phyloP scores from a whole-genome alignment of 1,284 basidiomycete species.

The Marasmius tenuissimus region DNA sequence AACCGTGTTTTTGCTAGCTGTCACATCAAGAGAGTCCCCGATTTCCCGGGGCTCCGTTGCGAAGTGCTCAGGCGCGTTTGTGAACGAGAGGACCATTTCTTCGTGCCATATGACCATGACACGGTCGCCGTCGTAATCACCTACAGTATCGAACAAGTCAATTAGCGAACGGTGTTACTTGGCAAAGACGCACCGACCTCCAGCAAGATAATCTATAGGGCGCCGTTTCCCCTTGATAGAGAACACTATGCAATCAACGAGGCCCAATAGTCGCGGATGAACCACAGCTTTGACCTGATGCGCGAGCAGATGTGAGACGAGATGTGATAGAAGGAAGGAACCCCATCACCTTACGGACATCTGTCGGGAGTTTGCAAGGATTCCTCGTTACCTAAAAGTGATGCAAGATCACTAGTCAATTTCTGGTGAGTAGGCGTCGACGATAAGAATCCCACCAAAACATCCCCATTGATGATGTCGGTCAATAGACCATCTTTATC shows the following conservation, averaged over 20 bases:
- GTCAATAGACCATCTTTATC: slow-evolving; percentile 25
- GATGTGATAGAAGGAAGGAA: neutral
- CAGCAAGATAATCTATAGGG: slow-evolving; percentile 40
- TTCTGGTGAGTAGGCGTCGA: neutral
- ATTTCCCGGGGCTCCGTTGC: slow-evolving; percentile 32
- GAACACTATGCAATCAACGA: slow-evolving; percentile 43
- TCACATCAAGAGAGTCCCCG: slow-evolving; percentile 27
- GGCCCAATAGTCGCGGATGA: slow-evolving; percentile 28
- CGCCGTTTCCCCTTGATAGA: slow-evolving; percentile 36
- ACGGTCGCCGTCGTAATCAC: slow-evolving; percentile 48
- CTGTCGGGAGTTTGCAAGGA: slow-evolving; percentile 46
- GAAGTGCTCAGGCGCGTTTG: slow-evolving; percentile 30
- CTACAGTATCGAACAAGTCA: slow-evolving; percentile 19
- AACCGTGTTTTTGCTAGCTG: slow-evolving; percentile 28
- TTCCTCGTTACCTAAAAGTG: slow-evolving; percentile 36
- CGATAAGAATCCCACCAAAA: slow-evolving; percentile 30
- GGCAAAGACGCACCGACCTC: slow-evolving; percentile 28
- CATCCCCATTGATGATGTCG: slow-evolving; percentile 37
- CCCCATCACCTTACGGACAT: slow-evolving; percentile 39
- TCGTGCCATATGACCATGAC: slow-evolving; percentile 39
- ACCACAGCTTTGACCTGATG: slow-evolving; percentile 39
- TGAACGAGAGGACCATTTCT: slow-evolving; percentile 33
- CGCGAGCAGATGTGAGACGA: neutral
- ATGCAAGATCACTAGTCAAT: neutral
- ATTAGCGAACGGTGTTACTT: neutral